Percentiles rank a stretch among this genome's conserved stretches.
phyloP scores from a whole-genome alignment of 371 early-diverging fungal species.

The Mortierella sp. region DNA sequence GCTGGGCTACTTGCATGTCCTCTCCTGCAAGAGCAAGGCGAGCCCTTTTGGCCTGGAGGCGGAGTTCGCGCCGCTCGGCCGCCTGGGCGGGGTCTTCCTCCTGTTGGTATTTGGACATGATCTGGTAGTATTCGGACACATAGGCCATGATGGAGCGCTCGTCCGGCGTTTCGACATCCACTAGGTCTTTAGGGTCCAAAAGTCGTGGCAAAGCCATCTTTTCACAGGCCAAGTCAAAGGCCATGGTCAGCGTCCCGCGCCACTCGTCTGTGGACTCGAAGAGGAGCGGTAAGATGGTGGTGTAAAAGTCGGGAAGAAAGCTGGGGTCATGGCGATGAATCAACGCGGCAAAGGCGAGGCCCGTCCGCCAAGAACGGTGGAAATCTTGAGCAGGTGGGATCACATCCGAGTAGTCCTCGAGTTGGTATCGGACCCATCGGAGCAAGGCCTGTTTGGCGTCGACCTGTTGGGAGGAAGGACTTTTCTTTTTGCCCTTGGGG shows the following conservation, averaged over 20 bases:
- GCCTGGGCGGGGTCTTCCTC: conserved; percentile 42
- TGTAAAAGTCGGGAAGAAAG: conserved; percentile 64
- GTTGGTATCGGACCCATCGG: conserved; percentile 68
- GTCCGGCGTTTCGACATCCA: conserved; percentile 61
- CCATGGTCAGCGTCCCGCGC: conserved; percentile 52
- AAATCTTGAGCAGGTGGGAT: conserved; percentile 69
- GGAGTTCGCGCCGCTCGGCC: conserved; percentile 21
- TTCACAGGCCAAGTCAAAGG: conserved; percentile 63
- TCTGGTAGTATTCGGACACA: conserved; percentile 61
- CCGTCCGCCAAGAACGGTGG: conserved; percentile 73
- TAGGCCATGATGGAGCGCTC: conserved; percentile 71
- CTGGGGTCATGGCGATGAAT: conserved; percentile 73
- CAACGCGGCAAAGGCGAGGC: conserved; percentile 70
- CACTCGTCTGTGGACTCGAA: conserved; percentile 53
- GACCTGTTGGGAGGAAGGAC: conserved; percentile 49
- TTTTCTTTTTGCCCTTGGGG: conserved; percentile 38
- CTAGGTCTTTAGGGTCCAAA: conserved; percentile 66
- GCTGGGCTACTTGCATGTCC: conserved; percentile 26
- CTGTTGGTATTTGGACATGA: conserved; percentile 51
- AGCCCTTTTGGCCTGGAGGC: conserved; percentile 39
- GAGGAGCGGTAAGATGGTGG: conserved; percentile 31
- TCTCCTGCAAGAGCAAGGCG: conserved; percentile 47
- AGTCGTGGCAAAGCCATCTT: conserved; percentile 60
- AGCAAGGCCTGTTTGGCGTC: conserved; percentile 65
- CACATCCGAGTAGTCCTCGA: conserved; percentile 67